Base-by-base conservation (phyloP, 441 rosid species). In the Breynia disticha region DNA sequence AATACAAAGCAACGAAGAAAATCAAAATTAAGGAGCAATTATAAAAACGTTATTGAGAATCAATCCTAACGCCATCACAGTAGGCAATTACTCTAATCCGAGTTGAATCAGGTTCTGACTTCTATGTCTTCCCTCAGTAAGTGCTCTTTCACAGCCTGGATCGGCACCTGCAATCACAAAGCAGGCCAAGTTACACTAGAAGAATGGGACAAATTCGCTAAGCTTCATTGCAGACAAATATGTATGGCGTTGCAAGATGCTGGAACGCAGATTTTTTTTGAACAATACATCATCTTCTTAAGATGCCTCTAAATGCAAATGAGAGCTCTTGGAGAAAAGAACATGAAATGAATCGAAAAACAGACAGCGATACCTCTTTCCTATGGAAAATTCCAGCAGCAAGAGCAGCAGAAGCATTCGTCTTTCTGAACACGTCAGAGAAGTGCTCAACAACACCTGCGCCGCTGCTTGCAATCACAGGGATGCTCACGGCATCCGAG, bases 381-480 rank as follows among this genome's bases (percentile, higher is more conserved):
- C 97, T 74, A 49, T 93, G 99, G 80, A 93, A 93, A 72, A 93
- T 93, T 59, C 99, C 97, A 0, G 97, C 99, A 57, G 99, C 99
- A 52, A 93, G 96, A 9, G 90, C 95, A 0, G 95, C 99, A 9
- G 97, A 89, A 56, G 97, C 96, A 63, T 83, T 84, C 52, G 97
- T 81, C 72, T 72, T 72, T 41, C 32, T 63, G 65, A 86, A 93
- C 19, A 84, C 97, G 73, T 86, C 93, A 0, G 90, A 73, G 79
- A 93, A 93, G 70, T 89, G 97, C 41, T 77, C 80, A 13, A 67
- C 79, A 58, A 68, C 55, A 53, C 97, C 99, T 9, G 95, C 99
- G 17, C 97, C 97, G 32, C 99, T 93, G 69, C 99, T 93, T 50
- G 99, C 97, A 11, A 89, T 89, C 53, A 93, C 95, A 7, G 99